phyloP scores from a whole-genome alignment of 495 filamentous ascomycete species.

The Lasiosphaeriaceae sp. region DNA sequence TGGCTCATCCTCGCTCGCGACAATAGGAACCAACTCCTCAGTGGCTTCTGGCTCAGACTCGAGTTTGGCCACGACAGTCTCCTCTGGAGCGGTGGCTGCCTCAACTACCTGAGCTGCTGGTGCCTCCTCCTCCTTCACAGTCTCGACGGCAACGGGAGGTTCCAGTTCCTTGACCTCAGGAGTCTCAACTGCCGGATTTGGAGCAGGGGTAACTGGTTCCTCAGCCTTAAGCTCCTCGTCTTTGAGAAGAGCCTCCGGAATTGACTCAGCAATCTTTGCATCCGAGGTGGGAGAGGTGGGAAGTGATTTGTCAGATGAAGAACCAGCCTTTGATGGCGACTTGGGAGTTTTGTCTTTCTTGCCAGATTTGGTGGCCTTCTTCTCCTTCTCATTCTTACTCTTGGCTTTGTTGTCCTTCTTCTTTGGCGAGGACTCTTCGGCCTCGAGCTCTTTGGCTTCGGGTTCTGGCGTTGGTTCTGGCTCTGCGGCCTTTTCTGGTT shows the following conservation, averaged over 20 bases:
- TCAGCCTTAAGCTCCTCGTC: constrained; percentile 10
- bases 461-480: constrained; percentile 6
- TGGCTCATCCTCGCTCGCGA: too few relatives aligned
- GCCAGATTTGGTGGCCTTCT: constrained; percentile 21
- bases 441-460: constrained; percentile 14
- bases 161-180: neutral
- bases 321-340: constrained; percentile 1
- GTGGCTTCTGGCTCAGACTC: too few relatives aligned
- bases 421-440: constrained; percentile 4
- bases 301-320: constrained; percentile 5
- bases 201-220: neutral
- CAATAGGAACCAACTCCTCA: too few relatives aligned
- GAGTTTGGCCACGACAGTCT: too few relatives aligned
- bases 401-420: constrained; percentile 25
- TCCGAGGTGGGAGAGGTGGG: constrained; percentile 8
- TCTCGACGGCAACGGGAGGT: neutral
- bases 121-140: neutral
- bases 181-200: neutral
- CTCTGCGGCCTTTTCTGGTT: constrained; percentile 10
- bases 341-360: constrained; percentile 16
- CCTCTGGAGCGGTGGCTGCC: too few relatives aligned
- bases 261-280: neutral
- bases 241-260: too few relatives aligned
- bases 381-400: constrained; percentile 15
- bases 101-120: neutral